These are phyloP conservation scores for Lodderomyces jiufengensis DNA, from an alignment of 1,139 yeast species.

Conservation along the genomic window DNA sequence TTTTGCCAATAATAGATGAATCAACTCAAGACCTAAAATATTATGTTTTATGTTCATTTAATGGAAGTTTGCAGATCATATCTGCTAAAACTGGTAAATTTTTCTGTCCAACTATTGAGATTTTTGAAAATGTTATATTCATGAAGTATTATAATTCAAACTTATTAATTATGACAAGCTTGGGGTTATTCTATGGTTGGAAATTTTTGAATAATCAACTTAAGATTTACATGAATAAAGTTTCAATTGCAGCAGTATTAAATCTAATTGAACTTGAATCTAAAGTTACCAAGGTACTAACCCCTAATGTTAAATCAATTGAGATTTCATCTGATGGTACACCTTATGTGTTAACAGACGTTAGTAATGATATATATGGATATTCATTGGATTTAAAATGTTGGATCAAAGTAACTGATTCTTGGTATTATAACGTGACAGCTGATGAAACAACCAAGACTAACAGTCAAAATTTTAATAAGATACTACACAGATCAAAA, in stretches of 20 bases:
- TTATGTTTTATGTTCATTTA: constrained; percentile 67
- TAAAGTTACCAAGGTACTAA: constrained; percentile 11
- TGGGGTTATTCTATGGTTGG: constrained; percentile 52
- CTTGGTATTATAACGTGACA: constrained; percentile 38
- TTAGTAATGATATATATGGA: constrained; percentile 33
- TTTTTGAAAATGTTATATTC: constrained; percentile 55
- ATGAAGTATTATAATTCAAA: constrained; percentile 48
- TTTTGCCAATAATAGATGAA: constrained; percentile 26
- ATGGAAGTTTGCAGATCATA: constrained; percentile 67
- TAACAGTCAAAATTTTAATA: not conserved
- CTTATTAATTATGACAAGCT: constrained; percentile 53
- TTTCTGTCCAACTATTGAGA: constrained; percentile 49
- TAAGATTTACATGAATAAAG: constrained; percentile 32
- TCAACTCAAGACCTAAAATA: constrained; percentile 20
- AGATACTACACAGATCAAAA: constrained; percentile 6
- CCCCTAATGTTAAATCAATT: constrained; percentile 28
- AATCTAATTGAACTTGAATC: constrained; percentile 22
- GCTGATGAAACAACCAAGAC: constrained; percentile 2
- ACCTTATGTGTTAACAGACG: constrained; percentile 38
- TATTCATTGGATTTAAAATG: constrained; percentile 36
- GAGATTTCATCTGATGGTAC: constrained; percentile 36
- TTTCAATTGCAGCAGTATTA: constrained; percentile 52
- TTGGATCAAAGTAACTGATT: constrained; percentile 49
- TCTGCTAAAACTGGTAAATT: constrained; percentile 57
- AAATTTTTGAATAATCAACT: constrained; percentile 24